A percentile compares a stretch with the other conserved stretches of the same genome.
Evolutionary conservation across 306 rosid species (phyloP).

Genomic region (Hippophae gyantsensis): DNA sequence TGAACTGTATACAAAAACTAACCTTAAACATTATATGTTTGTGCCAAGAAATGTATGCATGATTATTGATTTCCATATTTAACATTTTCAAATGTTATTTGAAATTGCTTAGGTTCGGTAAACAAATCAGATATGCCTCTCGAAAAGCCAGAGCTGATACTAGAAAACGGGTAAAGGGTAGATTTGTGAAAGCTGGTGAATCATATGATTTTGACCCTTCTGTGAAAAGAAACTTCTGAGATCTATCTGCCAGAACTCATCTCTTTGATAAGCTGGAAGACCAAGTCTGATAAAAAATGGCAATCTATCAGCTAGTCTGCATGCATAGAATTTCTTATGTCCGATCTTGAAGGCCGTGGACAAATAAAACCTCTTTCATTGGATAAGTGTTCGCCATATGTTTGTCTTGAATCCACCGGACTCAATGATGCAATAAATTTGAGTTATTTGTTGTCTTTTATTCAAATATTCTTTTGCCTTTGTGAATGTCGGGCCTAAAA

Average conservation of each 20-base stretch:
- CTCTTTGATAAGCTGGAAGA: conserved; percentile 17
- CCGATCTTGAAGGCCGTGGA: conserved; percentile 5
- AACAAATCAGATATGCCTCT: conserved; percentile 87
- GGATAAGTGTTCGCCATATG: neutral
- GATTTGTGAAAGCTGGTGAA: conserved; percentile 81
- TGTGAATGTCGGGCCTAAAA: neutral
- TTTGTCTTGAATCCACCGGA: neutral
- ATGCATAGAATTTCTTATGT: conserved; percentile 13
- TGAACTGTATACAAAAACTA: too few species aligned
- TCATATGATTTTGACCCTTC: conserved; percentile 70
- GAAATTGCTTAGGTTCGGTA: conserved; percentile 53
- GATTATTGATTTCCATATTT: too few species aligned
- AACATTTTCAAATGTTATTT: neutral
- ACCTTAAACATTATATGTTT: too few species aligned
- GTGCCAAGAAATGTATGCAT: too few species aligned
- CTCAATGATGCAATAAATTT: neutral
- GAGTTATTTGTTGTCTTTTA: neutral
- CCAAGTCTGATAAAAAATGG: conserved; percentile 19
- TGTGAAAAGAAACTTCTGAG: conserved; percentile 27
- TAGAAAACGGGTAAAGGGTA: conserved; percentile 81
- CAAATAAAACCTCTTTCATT: conserved; percentile 4
- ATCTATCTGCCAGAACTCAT: conserved; percentile 15
- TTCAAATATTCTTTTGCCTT: neutral
- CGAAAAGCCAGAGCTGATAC: conserved; percentile 94
- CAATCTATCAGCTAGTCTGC: conserved; percentile 14